Conservation (phyloP, 2,329 filamentous ascomycete species). For the Elsinoe batatas region DNA sequence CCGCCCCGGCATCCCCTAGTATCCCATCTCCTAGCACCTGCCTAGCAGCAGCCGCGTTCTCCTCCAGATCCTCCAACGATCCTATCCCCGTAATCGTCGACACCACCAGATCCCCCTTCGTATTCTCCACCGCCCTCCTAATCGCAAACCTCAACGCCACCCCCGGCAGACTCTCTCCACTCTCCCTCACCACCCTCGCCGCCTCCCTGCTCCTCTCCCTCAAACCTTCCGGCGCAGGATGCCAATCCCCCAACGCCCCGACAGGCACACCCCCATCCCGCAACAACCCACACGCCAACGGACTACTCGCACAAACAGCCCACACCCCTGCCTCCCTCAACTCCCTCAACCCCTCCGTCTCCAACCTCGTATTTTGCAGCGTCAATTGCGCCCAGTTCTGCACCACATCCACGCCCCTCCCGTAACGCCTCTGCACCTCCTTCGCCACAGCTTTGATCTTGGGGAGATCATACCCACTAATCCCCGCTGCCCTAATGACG, state of each 20-base stretch:
- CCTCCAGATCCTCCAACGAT: constrained; percentile 3
- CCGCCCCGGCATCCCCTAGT: background rate
- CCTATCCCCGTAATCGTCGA: constrained; percentile 4
- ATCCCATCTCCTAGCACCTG: background rate
- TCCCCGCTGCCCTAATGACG: constrained; percentile 67
- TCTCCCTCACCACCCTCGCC: background rate
- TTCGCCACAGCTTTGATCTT: constrained; percentile 62
- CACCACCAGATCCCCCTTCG: background rate
- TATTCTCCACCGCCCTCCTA: constrained; percentile 1
- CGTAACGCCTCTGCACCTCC: constrained; percentile 57
- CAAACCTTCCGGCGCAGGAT: constrained; percentile 13
- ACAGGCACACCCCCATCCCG: constrained; percentile 13
- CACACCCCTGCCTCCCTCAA: constrained; percentile 9
- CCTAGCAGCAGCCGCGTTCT: constrained; percentile 8
- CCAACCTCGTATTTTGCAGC: constrained; percentile 14
- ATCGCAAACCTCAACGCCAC: constrained; percentile 14
- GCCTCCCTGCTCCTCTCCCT: constrained; percentile 6
- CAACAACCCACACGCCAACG: constrained; percentile 14
- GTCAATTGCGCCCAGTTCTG: constrained; percentile 16
- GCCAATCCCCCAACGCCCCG: constrained; percentile 14
- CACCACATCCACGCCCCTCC: constrained; percentile 71
- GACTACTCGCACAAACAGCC: constrained; percentile 11
- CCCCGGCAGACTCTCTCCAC: constrained; percentile 2
- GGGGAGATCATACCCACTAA: constrained; percentile 73
- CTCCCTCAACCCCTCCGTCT: constrained; percentile 1